These are phyloP conservation scores for Ophiosphaerella narmari DNA, from an alignment of 2,329 filamentous ascomycete genomes.

Conservation along the genomic window DNA sequence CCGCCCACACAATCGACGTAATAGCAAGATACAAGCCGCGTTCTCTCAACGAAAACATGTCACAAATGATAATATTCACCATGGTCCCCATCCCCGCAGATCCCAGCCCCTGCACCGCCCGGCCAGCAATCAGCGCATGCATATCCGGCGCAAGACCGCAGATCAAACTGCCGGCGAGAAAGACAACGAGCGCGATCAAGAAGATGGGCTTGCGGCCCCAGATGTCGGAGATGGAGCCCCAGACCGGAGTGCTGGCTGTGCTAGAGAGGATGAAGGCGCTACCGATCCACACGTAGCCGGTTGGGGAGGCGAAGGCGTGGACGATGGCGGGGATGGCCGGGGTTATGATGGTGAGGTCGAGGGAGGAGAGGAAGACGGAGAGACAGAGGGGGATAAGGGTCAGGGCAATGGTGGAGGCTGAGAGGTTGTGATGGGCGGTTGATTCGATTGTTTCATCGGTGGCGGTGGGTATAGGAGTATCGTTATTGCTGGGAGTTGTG, in stretches of 20 bases:
- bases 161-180: constrained; percentile 64
- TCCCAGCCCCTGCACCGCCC: constrained; percentile 65
- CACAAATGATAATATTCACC: constrained; percentile 67
- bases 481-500: too few relatives aligned
- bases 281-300: constrained; percentile 79
- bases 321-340: constrained; percentile 71
- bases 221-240: constrained; percentile 66
- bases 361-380: constrained; percentile 48
- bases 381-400: constrained; percentile 24
- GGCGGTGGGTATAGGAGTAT: too few relatives aligned
- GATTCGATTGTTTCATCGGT: too few relatives aligned
- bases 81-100: constrained; percentile 66
- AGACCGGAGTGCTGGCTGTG: constrained; percentile 70
- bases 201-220: constrained; percentile 62
- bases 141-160: constrained; percentile 62
- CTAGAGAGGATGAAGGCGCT: constrained; percentile 73
- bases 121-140: constrained; percentile 63
- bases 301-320: constrained; percentile 65
- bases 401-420: too few relatives aligned
- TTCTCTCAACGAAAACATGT: constrained; percentile 64
- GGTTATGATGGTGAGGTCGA: constrained; percentile 63
- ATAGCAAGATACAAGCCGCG: constrained; percentile 58
- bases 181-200: constrained; percentile 57
- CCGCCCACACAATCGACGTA: constrained; percentile 59
- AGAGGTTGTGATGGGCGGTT: too few relatives aligned